Evolutionary conservation across 768 basidiomycete species (phyloP).

Genomic region (Melanogaster broomeanus): DNA sequence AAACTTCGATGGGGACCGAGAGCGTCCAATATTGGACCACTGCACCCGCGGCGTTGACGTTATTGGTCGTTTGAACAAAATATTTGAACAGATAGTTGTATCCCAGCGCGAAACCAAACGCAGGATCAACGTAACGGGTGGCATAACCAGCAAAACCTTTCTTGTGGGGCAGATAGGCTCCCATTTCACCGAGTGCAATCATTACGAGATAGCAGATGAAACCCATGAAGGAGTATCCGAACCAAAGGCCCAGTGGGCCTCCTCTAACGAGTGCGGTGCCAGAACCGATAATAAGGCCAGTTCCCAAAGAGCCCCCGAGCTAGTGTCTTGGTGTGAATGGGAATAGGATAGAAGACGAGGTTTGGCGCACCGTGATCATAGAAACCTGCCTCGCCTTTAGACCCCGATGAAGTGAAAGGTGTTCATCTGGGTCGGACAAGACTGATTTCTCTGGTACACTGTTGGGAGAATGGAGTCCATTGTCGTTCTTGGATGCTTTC

Average conservation of each 20-base stretch:
- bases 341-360: neutral
- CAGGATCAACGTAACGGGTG: constrained; percentile 66
- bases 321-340: constrained; percentile 9
- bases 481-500: neutral
- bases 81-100: constrained; percentile 60
- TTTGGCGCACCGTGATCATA: constrained; percentile 50
- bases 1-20: constrained; percentile 46
- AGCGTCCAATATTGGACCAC: constrained; percentile 52
- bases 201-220: constrained; percentile 61
- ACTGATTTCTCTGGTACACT: constrained; percentile 5
- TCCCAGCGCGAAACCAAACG: constrained; percentile 56
- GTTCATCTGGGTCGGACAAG: constrained; percentile 35
- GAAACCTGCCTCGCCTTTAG: constrained; percentile 55
- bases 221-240: constrained; percentile 50
- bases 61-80: constrained; percentile 66
- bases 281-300: constrained; percentile 58
- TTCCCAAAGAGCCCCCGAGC: constrained; percentile 54
- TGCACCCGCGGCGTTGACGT: constrained; percentile 62
- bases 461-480: neutral
- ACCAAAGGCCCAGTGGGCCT: constrained; percentile 49
- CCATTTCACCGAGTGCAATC: constrained; percentile 44
- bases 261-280: constrained; percentile 59
- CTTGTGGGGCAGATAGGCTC: constrained; percentile 55
- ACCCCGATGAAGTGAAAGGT: constrained; percentile 46
- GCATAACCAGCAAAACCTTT: constrained; percentile 60